These are phyloP conservation scores for Pseudopediastrum boryanum DNA, from an alignment of 139 green algal genomes.

Conservation along the genomic window DNA sequence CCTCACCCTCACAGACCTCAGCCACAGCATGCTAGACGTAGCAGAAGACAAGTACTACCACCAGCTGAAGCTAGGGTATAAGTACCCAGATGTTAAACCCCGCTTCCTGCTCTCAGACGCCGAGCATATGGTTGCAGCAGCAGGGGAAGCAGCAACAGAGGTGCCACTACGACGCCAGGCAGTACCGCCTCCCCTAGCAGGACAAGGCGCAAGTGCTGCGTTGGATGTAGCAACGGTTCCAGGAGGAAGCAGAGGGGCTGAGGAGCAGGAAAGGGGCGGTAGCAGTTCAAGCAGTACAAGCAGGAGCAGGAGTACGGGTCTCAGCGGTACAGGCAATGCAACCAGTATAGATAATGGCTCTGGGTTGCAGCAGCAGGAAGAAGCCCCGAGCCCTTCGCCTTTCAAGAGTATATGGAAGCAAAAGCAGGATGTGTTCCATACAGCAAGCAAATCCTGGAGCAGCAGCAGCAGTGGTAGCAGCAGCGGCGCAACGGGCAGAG, in stretches of 20 bases:
- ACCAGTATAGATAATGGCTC: too few relatives aligned
- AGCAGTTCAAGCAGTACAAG: too few relatives aligned
- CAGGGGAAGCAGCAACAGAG: not conserved
- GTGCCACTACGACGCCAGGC: too few relatives aligned
- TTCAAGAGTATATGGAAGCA: not conserved
- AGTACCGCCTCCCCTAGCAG: too few relatives aligned
- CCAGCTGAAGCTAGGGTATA: constrained; percentile 26
- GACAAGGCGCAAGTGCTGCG: too few relatives aligned
- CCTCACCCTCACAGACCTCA: constrained; percentile 68
- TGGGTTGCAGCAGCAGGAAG: too few relatives aligned
- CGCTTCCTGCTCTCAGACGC: constrained; percentile 23
- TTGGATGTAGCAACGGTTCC: too few relatives aligned
- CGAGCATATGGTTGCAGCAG: not conserved
- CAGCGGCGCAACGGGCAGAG: not conserved
- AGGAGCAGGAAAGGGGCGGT: too few relatives aligned
- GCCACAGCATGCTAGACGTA: constrained; percentile 56
- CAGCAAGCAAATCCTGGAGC: not conserved
- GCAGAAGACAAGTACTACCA: constrained; percentile 42
- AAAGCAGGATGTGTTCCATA: not conserved
- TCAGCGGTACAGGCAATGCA: too few relatives aligned
- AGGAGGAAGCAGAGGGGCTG: too few relatives aligned
- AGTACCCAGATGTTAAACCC: constrained; percentile 8
- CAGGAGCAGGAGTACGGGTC: too few relatives aligned
- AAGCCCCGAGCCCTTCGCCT: too few relatives aligned
- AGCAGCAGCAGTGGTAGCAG: constrained; percentile 10